Percentiles rank a stretch among this genome's conserved stretches.
Evolutionary conservation across 2,329 filamentous ascomycete genomes (phyloP).

Genomic region (Trichocomaceae sp.): DNA sequence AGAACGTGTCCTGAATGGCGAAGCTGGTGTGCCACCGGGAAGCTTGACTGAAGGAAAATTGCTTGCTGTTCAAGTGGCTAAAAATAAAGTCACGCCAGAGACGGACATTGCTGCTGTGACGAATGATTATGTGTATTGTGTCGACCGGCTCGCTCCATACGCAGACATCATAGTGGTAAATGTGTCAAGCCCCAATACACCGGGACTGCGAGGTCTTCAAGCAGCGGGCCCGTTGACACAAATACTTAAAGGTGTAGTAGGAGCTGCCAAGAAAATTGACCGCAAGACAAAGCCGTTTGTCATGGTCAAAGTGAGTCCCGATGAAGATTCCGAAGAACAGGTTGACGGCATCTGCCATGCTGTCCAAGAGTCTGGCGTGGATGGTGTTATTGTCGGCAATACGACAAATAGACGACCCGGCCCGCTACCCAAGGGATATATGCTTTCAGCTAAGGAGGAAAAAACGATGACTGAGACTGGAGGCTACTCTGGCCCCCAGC

Average conservation of each 20-base stretch:
- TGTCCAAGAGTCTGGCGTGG: slow-evolving; percentile 74
- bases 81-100: slow-evolving; percentile 91
- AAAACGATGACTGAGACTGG: slow-evolving; percentile 67
- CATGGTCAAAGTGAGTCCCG: slow-evolving; percentile 97
- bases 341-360: slow-evolving; percentile 83
- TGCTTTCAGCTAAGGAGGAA: slow-evolving; percentile 61
- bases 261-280: slow-evolving; percentile 62
- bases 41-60: slow-evolving; percentile 68
- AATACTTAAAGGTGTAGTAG: slow-evolving; percentile 75
- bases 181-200: slow-evolving; percentile 93
- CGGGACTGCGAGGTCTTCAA: slow-evolving; percentile 80
- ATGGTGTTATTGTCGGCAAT: slow-evolving; percentile 94
- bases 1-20: slow-evolving; percentile 66
- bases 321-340: slow-evolving; percentile 81
- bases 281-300: slow-evolving; percentile 70
- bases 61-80: slow-evolving; percentile 86
- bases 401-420: slow-evolving; percentile 79
- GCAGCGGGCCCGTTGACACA: slow-evolving; percentile 73
- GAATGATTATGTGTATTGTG: slow-evolving; percentile 80
- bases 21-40: slow-evolving; percentile 71
- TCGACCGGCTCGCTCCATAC: slow-evolving; percentile 73
- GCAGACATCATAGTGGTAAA: slow-evolving; percentile 97
- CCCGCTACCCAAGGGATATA: slow-evolving; percentile 60
- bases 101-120: slow-evolving; percentile 74
- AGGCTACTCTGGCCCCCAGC: slow-evolving; percentile 82